phyloP scores from a whole-genome alignment of 2,329 filamentous ascomycete genomes.

The Coniochaeta sp. region DNA sequence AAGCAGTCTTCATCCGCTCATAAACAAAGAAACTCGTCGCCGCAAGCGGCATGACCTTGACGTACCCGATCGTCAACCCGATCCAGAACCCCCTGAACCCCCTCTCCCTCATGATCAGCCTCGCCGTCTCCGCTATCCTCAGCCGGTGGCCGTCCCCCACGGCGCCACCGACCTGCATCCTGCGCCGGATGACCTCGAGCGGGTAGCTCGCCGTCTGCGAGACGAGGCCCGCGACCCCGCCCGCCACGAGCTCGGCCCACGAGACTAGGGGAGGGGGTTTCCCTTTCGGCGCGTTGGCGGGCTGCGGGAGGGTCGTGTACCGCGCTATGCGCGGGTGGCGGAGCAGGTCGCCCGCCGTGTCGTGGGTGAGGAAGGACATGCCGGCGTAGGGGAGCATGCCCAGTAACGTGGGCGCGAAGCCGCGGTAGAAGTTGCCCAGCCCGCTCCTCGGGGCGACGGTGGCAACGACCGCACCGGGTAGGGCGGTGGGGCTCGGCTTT shows the following conservation, averaged over 20 bases:
- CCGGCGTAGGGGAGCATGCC: constrained; percentile 98
- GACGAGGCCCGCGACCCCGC: constrained; percentile 79
- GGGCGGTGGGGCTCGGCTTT: constrained; percentile 24
- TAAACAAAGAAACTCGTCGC: constrained; percentile 65
- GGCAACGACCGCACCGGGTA: constrained; percentile 33
- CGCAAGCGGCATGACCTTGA: constrained; percentile 86
- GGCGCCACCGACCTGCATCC: constrained; percentile 95
- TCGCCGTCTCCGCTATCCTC: constrained; percentile 70
- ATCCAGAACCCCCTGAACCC: constrained; percentile 84
- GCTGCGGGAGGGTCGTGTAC: constrained; percentile 68
- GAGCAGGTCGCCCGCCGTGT: constrained; percentile 79
- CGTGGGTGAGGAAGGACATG: constrained; percentile 91
- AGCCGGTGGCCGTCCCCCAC: constrained; percentile 83
- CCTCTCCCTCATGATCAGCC: constrained; percentile 66
- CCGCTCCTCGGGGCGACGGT: constrained; percentile 53
- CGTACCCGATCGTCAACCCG: constrained; percentile 87
- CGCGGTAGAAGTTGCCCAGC: constrained; percentile 87
- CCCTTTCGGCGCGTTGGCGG: constrained; percentile 41
- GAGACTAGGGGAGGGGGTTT: constrained; percentile 69
- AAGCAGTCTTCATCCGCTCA: constrained; percentile 50
- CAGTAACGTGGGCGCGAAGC: constrained; percentile 81
- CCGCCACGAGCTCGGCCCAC: constrained; percentile 83
- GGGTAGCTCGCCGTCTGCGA: constrained; percentile 92
- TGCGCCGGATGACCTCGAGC: constrained; percentile 80
- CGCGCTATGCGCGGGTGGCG: constrained; percentile 59